Percentiles rank a stretch among this genome's conserved stretches.
Conservation (phyloP, 2,329 filamentous ascomycete genomes). For the Blastomyces silverae region DNA sequence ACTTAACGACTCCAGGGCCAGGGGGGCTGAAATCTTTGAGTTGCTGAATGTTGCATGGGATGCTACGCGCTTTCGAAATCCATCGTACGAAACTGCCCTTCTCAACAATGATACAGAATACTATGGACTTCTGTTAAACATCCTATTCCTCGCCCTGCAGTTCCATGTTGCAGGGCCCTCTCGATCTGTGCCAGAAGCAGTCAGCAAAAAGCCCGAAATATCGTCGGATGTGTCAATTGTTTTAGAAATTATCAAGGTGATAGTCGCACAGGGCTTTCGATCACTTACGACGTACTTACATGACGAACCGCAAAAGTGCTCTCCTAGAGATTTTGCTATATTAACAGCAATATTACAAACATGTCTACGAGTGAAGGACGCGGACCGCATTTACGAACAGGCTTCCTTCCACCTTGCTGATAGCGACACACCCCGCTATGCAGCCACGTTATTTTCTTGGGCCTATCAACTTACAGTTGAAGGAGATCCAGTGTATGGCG, state of each 20-base stretch:
- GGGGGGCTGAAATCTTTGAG: conserved; percentile 46
- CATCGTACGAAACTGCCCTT: conserved; percentile 55
- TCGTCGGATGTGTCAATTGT: conserved; percentile 52
- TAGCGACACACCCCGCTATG: conserved; percentile 67
- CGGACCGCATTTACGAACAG: conserved; percentile 63
- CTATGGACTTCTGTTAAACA: conserved; percentile 74
- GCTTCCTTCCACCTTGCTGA: conserved; percentile 62
- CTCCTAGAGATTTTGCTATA: conserved; percentile 75
- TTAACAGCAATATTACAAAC: conserved; percentile 84
- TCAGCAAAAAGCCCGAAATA: conserved; percentile 34
- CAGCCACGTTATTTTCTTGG: conserved; percentile 87
- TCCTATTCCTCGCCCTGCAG: conserved; percentile 74
- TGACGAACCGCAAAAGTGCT: conserved; percentile 57
- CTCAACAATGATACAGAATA: conserved; percentile 57
- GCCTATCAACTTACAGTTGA: conserved; percentile 71
- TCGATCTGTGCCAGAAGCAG: conserved; percentile 32
- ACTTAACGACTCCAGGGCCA: conserved; percentile 54
- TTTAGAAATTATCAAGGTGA: conserved; percentile 69
- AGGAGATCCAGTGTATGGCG: conserved; percentile 84
- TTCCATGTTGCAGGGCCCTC: conserved; percentile 36
- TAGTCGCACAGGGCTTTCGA: conserved; percentile 76
- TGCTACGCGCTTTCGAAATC: conserved; percentile 48
- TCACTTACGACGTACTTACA: conserved; percentile 76
- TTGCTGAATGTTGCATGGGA: conserved; percentile 57
- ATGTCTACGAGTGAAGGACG: conserved; percentile 68